These are phyloP conservation scores for Vitis hybrid DNA, from an alignment of 177 flowering plant species.

Conservation along the genomic window DNA sequence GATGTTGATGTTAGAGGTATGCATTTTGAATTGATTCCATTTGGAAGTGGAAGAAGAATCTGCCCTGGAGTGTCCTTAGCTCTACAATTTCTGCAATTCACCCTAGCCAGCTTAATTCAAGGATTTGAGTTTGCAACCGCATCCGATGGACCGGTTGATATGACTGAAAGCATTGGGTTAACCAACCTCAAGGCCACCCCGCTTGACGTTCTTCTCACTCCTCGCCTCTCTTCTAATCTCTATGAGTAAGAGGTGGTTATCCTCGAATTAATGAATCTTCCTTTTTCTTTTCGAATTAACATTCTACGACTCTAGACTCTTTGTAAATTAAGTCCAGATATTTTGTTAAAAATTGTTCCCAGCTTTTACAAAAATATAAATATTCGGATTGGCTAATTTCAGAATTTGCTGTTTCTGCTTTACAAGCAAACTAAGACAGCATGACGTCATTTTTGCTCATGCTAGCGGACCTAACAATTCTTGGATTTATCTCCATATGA, in stretches of 20 bases:
- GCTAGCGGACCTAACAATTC: too few relatives aligned
- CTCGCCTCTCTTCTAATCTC: conserved; percentile 14
- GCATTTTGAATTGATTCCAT: conserved; percentile 30
- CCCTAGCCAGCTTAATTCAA: conserved; percentile 26
- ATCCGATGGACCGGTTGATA: conserved; percentile 14
- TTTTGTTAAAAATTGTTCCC: too few relatives aligned
- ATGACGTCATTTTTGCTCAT: too few relatives aligned
- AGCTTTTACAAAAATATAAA: too few relatives aligned
- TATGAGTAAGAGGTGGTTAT: background rate
- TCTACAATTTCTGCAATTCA: conserved; percentile 18
- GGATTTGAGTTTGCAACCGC: conserved; percentile 21
- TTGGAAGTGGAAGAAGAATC: conserved; percentile 23
- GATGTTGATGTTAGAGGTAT: conserved; percentile 29
- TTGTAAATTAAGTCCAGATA: too few relatives aligned
- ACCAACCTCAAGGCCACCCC: conserved; percentile 17
- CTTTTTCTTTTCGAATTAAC: too few relatives aligned
- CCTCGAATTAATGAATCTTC: too few relatives aligned
- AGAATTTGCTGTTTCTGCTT: too few relatives aligned
- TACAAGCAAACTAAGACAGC: too few relatives aligned
- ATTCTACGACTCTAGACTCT: too few relatives aligned
- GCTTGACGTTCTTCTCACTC: conserved; percentile 27
- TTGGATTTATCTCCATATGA: too few relatives aligned
- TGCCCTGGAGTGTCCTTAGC: conserved; percentile 24
- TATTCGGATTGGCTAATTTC: too few relatives aligned
- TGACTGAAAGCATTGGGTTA: conserved; percentile 25